Percentiles rank a stretch among this genome's conserved stretches.
Conservation (phyloP, 164 flowering plant species). For the Aristolochia californica region DNA sequence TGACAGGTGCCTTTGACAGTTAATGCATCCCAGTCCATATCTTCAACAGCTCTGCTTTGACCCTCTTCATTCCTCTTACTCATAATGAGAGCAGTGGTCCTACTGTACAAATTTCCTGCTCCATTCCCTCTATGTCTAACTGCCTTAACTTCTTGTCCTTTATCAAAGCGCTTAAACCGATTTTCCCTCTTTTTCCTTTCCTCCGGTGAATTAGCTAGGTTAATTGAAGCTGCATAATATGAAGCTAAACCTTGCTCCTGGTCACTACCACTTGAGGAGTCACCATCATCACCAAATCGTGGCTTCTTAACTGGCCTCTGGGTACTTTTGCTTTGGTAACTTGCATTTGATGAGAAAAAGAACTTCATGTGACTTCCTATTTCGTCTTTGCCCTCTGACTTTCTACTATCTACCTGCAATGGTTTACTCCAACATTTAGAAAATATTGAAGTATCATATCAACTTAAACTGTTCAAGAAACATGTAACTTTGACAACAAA, state of each 20-base stretch:
- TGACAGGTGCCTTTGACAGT: constrained; percentile 96
- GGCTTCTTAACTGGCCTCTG: constrained; percentile 63
- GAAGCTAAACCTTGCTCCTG: constrained; percentile 66
- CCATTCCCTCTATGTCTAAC: constrained; percentile 37
- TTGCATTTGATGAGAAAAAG: constrained; percentile 28
- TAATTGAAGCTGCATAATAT: constrained; percentile 55
- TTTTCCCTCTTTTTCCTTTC: constrained; percentile 82
- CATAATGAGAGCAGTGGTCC: constrained; percentile 55
- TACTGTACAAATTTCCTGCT: constrained; percentile 41
- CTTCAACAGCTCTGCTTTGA: constrained; percentile 78
- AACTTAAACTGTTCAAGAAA: no score
- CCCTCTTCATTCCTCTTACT: constrained; percentile 55
- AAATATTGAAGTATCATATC: no score
- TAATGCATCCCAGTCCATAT: constrained; percentile 95
- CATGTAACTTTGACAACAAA: background rate
- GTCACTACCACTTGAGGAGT: constrained; percentile 89
- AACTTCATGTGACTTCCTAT: constrained; percentile 22
- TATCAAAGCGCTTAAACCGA: constrained; percentile 87
- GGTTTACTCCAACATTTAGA: background rate
- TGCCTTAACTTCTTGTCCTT: constrained; percentile 36
- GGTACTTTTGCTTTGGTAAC: constrained; percentile 23
- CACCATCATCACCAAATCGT: constrained; percentile 51
- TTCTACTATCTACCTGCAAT: constrained; percentile 49
- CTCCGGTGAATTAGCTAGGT: constrained; percentile 73
- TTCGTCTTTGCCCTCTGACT: constrained; percentile 34